Evolutionary conservation across 2,329 filamentous ascomycete species (phyloP).

Genomic region (Verticillium klebahnii): DNA sequence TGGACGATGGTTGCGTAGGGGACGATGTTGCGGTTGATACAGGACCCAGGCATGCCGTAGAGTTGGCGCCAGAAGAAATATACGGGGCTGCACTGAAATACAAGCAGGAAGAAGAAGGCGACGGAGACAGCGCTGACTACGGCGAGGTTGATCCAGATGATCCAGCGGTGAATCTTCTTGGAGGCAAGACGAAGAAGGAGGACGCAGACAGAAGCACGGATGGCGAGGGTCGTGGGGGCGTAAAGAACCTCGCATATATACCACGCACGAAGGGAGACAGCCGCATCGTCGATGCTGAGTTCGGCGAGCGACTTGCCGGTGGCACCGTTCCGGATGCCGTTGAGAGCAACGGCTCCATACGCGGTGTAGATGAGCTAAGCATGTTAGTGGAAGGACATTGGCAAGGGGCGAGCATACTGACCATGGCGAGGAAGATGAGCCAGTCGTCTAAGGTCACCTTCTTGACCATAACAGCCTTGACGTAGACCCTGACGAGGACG

Average conservation of each 20-base stretch:
- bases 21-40: slow-evolving; percentile 33
- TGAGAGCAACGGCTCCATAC: slow-evolving; percentile 25
- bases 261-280: slow-evolving; percentile 27
- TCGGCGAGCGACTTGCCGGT: slow-evolving; percentile 15
- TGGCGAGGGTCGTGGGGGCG: slow-evolving; percentile 29
- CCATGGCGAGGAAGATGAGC: slow-evolving; percentile 40
- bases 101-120: slow-evolving; percentile 39
- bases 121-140: slow-evolving; percentile 31
- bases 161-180: slow-evolving; percentile 23
- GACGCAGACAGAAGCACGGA: slow-evolving; percentile 35
- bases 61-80: slow-evolving; percentile 43
- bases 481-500: slow-evolving; percentile 37
- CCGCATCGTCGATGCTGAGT: slow-evolving; percentile 16
- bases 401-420: slow-evolving; percentile 18
- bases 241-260: slow-evolving; percentile 36
- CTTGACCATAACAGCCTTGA: slow-evolving; percentile 36
- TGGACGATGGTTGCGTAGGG: slow-evolving; percentile 39
- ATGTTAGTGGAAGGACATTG: not conserved
- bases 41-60: slow-evolving; percentile 29
- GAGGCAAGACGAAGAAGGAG: slow-evolving; percentile 35
- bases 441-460: slow-evolving; percentile 41
- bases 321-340: slow-evolving; percentile 20
- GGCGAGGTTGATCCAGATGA: slow-evolving; percentile 24
- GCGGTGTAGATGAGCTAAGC: slow-evolving; percentile 27
- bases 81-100: slow-evolving; percentile 45